Conservation (phyloP, 2,329 filamentous ascomycete genomes). For the Fusarium redolens region DNA sequence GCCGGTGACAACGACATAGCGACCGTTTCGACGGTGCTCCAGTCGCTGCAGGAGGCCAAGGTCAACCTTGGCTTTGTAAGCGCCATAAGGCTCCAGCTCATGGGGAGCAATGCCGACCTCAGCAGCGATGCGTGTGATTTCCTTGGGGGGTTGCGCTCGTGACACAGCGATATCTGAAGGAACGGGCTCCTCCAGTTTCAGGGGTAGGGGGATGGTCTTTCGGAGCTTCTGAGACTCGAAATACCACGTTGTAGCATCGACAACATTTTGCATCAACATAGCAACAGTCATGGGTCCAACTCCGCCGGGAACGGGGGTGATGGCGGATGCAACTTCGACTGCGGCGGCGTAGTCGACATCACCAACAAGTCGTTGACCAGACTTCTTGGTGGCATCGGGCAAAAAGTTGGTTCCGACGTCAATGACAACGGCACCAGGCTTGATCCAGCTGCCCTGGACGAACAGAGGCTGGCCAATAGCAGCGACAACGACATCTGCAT, state of each 20-base stretch:
- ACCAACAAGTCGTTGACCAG: constrained; percentile 89
- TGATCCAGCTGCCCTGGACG: constrained; percentile 95
- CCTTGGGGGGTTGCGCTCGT: constrained; percentile 89
- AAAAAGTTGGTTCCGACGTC: constrained; percentile 99
- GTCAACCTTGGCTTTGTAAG: constrained; percentile 96
- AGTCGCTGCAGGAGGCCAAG: constrained; percentile 84
- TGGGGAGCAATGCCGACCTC: constrained; percentile 90
- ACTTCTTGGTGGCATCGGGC: constrained; percentile 88
- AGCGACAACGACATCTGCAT: constrained; percentile 89
- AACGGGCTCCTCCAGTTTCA: constrained; percentile 82
- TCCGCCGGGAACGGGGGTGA: constrained; percentile 95
- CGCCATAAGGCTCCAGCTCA: constrained; percentile 93
- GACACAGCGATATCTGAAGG: constrained; percentile 98
- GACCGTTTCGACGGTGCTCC: constrained; percentile 86
- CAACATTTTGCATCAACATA: constrained; percentile 96
- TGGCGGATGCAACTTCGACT: constrained; percentile 85
- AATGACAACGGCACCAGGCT: constrained; percentile 93
- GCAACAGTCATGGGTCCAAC: constrained; percentile 99
- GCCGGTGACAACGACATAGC: constrained; percentile 92
- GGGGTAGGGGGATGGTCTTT: constrained; percentile 81
- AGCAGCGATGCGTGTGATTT: constrained; percentile 83
- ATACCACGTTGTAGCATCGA: constrained; percentile 83
- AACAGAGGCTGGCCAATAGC: constrained; percentile 90
- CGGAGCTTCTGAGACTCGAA: constrained; percentile 87
- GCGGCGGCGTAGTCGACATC: constrained; percentile 94